phyloP scores from a whole-genome alignment of 2,329 filamentous ascomycete species.

The Berkeleyomyces rouxiae region DNA sequence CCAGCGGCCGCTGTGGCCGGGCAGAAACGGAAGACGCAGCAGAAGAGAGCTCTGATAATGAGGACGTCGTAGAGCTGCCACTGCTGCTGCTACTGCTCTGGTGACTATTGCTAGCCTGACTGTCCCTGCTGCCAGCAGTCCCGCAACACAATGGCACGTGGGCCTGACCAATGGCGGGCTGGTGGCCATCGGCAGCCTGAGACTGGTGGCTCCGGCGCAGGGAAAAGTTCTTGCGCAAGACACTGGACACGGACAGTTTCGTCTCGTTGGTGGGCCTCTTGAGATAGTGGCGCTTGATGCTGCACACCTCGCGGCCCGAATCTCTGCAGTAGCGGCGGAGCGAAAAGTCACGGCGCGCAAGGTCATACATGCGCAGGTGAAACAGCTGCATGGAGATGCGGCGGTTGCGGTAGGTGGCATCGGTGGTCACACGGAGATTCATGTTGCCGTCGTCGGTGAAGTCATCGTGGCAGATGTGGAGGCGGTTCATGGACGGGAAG shows the following conservation, averaged over 20 bases:
- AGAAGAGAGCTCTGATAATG: background rate
- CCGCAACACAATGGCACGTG: background rate
- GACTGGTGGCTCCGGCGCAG: constrained; percentile 5
- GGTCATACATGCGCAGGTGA: constrained; percentile 86
- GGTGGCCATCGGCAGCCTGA: background rate
- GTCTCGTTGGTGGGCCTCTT: background rate
- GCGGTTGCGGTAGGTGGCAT: constrained; percentile 44
- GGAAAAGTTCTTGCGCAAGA: constrained; percentile 4
- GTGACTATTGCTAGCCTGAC: background rate
- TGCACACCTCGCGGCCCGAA: constrained; percentile 84
- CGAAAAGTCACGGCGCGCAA: constrained; percentile 74
- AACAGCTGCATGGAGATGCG: constrained; percentile 63
- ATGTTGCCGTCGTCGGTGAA: constrained; percentile 84
- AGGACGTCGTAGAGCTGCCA: constrained; percentile 7
- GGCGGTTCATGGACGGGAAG: constrained; percentile 68
- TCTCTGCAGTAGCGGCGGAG: constrained; percentile 81
- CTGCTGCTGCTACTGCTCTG: constrained; percentile 1
- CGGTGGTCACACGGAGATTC: constrained; percentile 79
- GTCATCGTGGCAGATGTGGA: constrained; percentile 81
- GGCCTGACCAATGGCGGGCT: background rate
- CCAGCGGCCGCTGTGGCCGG: constrained; percentile 24
- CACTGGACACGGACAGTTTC: constrained; percentile 10
- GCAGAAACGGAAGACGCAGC: constrained; percentile 15
- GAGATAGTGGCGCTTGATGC: constrained; percentile 57
- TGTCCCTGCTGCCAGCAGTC: background rate